phyloP scores from a whole-genome alignment of 2,329 filamentous ascomycete genomes.

The Rhinocladiella similis region DNA sequence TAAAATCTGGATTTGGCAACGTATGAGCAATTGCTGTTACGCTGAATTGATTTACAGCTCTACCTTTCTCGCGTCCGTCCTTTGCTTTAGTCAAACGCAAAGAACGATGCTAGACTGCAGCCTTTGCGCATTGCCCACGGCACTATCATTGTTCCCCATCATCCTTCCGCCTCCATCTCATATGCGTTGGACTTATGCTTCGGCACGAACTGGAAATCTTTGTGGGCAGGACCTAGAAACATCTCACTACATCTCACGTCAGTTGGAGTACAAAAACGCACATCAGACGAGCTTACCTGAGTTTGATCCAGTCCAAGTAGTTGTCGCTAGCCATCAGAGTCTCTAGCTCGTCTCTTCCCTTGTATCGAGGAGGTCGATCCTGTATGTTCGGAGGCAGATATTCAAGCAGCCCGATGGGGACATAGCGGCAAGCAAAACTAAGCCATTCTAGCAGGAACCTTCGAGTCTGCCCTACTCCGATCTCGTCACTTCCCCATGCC shows the following conservation, averaged over 20 bases:
- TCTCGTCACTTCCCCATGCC: constrained; percentile 93
- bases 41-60: too few relatives aligned
- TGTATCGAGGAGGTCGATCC: constrained; percentile 82
- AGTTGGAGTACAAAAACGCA: constrained; percentile 11
- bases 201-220: constrained; percentile 89
- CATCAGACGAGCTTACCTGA: constrained; percentile 65
- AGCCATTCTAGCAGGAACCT: constrained; percentile 94
- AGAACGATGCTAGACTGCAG: too few relatives aligned
- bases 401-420: constrained; percentile 85
- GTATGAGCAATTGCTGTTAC: too few relatives aligned
- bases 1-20: too few relatives aligned
- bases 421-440: constrained; percentile 88
- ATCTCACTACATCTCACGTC: constrained; percentile 68
- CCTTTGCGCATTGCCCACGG: too few relatives aligned
- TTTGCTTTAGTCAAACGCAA: too few relatives aligned
- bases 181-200: constrained; percentile 97
- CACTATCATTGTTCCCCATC: neutral
- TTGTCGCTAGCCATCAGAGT: constrained; percentile 87
- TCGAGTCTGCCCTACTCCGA: constrained; percentile 85
- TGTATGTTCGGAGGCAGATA: constrained; percentile 84
- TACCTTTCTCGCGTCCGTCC: too few relatives aligned
- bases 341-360: constrained; percentile 85
- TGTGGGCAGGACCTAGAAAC: constrained; percentile 89
- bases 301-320: constrained; percentile 98
- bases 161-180: constrained; percentile 75